Percentiles rank a stretch among this genome's conserved stretches.
Conservation (phyloP, 192 early-diverging fungal species). For the Entophlyctis luteolus region DNA sequence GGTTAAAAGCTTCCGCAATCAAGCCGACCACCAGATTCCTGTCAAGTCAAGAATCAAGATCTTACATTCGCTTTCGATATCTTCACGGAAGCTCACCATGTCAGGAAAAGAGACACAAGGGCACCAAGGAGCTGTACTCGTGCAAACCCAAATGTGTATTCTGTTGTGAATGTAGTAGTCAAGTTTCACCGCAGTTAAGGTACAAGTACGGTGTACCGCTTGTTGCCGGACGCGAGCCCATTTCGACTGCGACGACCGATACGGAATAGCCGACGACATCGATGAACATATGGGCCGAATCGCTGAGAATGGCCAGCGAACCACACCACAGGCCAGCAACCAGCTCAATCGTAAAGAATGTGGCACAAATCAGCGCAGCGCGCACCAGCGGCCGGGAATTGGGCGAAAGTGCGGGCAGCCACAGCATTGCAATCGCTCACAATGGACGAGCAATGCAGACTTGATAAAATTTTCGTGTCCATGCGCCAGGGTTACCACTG, state of each 20-base stretch:
- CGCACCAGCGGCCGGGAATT: constrained; percentile 53
- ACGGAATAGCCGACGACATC: constrained; percentile 57
- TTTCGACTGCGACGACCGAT: constrained; percentile 10
- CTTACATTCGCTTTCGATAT: neutral
- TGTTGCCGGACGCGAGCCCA: constrained; percentile 14
- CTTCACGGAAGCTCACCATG: constrained; percentile 53
- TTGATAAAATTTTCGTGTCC: no score
- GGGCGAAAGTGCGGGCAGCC: constrained; percentile 7
- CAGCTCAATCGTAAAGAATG: constrained; percentile 74
- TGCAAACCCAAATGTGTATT: constrained; percentile 60
- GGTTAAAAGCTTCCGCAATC: constrained; percentile 61
- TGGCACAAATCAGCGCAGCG: constrained; percentile 37
- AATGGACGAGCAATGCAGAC: no score
- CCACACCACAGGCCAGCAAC: constrained; percentile 68
- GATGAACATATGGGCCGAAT: constrained; percentile 86
- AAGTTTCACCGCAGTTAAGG: no score
- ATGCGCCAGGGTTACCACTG: no score
- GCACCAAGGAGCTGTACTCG: constrained; percentile 73
- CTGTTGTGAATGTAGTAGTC: neutral
- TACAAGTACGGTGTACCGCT: no score
- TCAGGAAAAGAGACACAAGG: constrained; percentile 61
- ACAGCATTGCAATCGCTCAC: no score
- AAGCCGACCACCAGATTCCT: constrained; percentile 34
- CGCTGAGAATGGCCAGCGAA: constrained; percentile 77
- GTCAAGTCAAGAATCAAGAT: neutral